Percentiles rank a stretch among this genome's conserved stretches.
Evolutionary conservation across 108 stramenopile genomes (phyloP).

Genomic region (Nannochloropsis salina): DNA sequence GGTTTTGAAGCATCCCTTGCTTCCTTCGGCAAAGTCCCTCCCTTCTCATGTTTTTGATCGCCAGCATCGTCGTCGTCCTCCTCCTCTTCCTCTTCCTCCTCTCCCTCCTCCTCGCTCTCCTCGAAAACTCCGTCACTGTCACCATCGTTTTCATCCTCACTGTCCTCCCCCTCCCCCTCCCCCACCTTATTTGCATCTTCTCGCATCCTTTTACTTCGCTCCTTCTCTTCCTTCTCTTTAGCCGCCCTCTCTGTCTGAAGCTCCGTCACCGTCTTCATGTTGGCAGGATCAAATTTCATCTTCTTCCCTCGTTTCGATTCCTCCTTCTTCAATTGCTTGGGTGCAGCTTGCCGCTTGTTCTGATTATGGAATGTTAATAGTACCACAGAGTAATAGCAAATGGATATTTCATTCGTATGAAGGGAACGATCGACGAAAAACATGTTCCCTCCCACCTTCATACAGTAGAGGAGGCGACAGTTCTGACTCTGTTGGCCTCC

Average conservation of each 20-base stretch:
- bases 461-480: too few relatives aligned
- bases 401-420: too few relatives aligned
- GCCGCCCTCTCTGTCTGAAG: slow-evolving; percentile 53
- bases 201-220: neutral
- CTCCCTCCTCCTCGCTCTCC: neutral
- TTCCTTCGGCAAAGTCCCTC: neutral
- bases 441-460: too few relatives aligned
- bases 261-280: slow-evolving; percentile 64
- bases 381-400: too few relatives aligned
- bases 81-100: slow-evolving; percentile 13
- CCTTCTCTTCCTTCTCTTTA: slow-evolving; percentile 27
- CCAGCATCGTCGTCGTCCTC: neutral
- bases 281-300: slow-evolving; percentile 66
- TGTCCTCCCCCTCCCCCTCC: neutral
- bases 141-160: neutral
- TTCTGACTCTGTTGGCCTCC: too few relatives aligned
- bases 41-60: neutral
- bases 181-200: neutral
- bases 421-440: too few relatives aligned
- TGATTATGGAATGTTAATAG: slow-evolving; percentile 56
- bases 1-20: neutral
- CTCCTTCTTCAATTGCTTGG: slow-evolving; percentile 62
- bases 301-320: slow-evolving; percentile 68
- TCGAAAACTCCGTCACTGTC: neutral
- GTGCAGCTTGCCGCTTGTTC: slow-evolving; percentile 1